Base-by-base conservation (phyloP, 139 green algal genomes). In the Chlorella sp. region DNA sequence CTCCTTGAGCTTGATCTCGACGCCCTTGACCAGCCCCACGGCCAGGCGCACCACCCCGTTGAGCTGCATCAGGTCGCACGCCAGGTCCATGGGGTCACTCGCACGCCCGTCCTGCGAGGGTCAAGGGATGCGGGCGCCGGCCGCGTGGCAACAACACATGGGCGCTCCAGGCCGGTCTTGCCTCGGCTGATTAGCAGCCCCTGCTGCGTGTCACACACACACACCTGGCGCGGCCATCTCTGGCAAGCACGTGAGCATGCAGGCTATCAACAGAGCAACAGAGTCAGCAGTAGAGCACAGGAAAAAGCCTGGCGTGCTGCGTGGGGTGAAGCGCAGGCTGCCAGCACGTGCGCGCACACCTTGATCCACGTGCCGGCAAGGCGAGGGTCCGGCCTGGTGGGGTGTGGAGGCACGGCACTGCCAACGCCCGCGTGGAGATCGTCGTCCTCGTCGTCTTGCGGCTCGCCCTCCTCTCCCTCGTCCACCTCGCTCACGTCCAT, bases 11-110 rank as follows among this genome's bases (percentile, higher is more conserved):
- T 50, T 35, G 32, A 69, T n/a, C 63, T 69, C 63, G 2, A 69
- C 32, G 5, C 63, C 63, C 31, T 69, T 69, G 32, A 69, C 31
- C 32, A 69, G 63, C 5, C 31, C 50, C 23, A 69, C 63, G n/a
- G 63, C 63, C 63, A 69, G 30, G 20, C 63, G 63, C 31, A 69
- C 63, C 5, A 69, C 32, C 5, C 63, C 63, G 32, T 69, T 69
- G 23, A 69, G 32, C 3, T 27, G 14, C 63, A 69, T 69, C 31
- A 69, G n/a, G 20, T 69, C 63, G 29, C 63, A 69, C 24, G 63
- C 63, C 31, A 32, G n/a, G 31, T 4, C 32, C 63, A 69, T 69
- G 63, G 63, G 32, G 63, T 69, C 63, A 6, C 27, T 49, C 20
- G 63, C 63, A n/a, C 31, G 31, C 2, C 32, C 32, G 63, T 69